Evolutionary conservation across 495 filamentous ascomycete genomes (phyloP).

Genomic region (Xylaria grammica): DNA sequence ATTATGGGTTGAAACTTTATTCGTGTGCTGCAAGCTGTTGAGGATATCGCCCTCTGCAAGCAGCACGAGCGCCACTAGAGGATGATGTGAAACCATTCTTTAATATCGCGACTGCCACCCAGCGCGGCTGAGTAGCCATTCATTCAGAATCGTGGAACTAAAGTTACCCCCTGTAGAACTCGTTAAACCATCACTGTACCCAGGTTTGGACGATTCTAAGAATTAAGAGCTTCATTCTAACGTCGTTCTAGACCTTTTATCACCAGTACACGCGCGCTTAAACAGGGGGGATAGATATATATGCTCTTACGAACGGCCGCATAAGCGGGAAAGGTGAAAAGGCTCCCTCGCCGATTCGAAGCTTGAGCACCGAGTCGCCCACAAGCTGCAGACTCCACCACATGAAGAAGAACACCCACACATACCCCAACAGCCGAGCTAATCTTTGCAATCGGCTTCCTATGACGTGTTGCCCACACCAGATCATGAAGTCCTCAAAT

Average conservation of each 20-base stretch:
- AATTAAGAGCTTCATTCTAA: no score
- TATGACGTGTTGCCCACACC: background rate
- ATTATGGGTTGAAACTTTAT: background rate
- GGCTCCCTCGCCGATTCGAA: background rate
- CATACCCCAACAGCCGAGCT: background rate
- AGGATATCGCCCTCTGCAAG: background rate
- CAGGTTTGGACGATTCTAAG: background rate
- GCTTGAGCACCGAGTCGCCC: background rate
- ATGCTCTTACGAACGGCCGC: background rate
- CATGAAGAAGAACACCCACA: constrained; percentile 2
- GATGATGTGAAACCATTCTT: constrained; percentile 14
- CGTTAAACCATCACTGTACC: background rate
- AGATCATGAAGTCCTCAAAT: constrained; percentile 1
- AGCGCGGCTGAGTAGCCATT: no score
- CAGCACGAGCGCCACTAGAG: background rate
- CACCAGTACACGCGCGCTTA: no score
- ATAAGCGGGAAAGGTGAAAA: background rate
- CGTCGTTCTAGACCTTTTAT: no score
- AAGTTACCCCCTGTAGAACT: no score
- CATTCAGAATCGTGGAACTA: no score
- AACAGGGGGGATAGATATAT: background rate
- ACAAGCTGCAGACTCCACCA: constrained; percentile 3
- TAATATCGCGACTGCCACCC: background rate
- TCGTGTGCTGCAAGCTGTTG: background rate
- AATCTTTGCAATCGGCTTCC: background rate